Conservation (phyloP, 1,139 yeast species). For the Suhomyces chickasaworum region DNA sequence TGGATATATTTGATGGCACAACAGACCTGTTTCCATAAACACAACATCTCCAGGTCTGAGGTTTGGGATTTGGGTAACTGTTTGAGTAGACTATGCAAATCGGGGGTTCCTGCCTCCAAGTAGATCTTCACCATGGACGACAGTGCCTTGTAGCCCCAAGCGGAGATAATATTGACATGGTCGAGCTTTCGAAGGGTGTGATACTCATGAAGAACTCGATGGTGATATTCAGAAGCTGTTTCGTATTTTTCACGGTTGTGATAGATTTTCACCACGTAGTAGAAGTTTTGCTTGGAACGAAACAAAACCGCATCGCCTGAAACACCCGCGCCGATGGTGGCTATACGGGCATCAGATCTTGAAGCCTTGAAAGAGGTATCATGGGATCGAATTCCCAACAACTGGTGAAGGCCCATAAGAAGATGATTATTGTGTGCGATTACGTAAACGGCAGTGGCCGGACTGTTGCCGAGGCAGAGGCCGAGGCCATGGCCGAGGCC, state of each 20-base stretch:
- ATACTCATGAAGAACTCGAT: conserved; percentile 42
- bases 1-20: conserved; percentile 39
- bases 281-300: conserved; percentile 15
- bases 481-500: too few species aligned
- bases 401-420: conserved; percentile 1
- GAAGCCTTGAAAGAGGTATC: conserved; percentile 2
- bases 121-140: conserved; percentile 25
- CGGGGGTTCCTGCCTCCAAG: conserved; percentile 37
- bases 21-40: conserved; percentile 40
- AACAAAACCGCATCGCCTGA: conserved; percentile 45
- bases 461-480: too few species aligned
- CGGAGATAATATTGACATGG: conserved; percentile 41
- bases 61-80: conserved; percentile 21
- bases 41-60: conserved; percentile 22
- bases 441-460: conserved; percentile 3
- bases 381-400: not conserved
- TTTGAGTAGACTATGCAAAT: conserved; percentile 16
- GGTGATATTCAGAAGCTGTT: conserved; percentile 35
- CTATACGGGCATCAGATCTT: conserved; percentile 4
- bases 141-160: conserved; percentile 27
- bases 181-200: conserved; percentile 26
- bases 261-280: conserved; percentile 47
- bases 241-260: conserved; percentile 39
- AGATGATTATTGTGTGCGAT: not conserved
- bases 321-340: conserved; percentile 37